A percentile compares a stretch with the other conserved stretches of the same genome.
phyloP scores from a whole-genome alignment of 2,329 filamentous ascomycete species.

The Rutstroemia sp. region DNA sequence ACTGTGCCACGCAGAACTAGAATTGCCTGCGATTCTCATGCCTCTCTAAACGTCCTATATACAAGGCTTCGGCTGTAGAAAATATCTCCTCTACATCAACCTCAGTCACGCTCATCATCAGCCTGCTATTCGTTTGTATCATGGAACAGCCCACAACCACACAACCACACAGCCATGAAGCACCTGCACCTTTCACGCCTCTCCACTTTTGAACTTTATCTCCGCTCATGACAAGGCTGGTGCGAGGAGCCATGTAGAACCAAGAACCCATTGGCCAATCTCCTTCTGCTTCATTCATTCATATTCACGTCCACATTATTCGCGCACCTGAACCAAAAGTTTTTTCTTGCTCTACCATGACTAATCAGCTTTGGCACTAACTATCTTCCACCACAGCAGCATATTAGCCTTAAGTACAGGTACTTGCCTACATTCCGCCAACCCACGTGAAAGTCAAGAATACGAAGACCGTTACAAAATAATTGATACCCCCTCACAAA shows the following conservation, averaged over 20 bases:
- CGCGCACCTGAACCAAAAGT: no score
- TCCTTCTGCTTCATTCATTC: background rate
- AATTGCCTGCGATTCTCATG: no score
- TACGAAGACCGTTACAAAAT: background rate
- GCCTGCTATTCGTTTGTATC: no score
- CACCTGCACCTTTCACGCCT: constrained; percentile 14
- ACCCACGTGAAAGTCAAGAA: background rate
- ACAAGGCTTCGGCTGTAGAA: no score
- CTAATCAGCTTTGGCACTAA: background rate
- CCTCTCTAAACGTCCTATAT: no score
- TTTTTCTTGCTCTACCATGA: background rate
- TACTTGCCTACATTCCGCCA: background rate
- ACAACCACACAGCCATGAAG: no score
- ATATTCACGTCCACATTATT: background rate
- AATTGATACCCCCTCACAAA: background rate
- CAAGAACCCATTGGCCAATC: background rate
- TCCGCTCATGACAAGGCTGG: background rate
- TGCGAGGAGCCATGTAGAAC: background rate
- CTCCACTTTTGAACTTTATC: constrained; percentile 9
- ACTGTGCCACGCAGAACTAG: no score
- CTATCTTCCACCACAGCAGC: background rate
- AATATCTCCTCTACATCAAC: no score
- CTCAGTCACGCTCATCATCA: no score
- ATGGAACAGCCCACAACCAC: no score
- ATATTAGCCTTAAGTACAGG: background rate